phyloP scores from a whole-genome alignment of 1,284 basidiomycete genomes.

The Moniliophthora roreri region DNA sequence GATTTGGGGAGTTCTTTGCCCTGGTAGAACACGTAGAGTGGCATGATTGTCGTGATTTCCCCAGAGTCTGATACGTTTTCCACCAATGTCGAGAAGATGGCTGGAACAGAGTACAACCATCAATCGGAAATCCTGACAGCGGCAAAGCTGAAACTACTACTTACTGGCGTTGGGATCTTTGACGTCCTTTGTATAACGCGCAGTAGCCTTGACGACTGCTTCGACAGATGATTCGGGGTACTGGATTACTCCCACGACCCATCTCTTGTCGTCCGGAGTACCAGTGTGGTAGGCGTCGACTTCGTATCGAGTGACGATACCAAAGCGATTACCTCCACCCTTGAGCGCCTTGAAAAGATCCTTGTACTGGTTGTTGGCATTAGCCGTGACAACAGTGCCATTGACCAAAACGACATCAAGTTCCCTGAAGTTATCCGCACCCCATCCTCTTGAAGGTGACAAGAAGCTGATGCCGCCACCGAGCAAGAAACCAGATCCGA shows the following conservation, averaged over 20 bases:
- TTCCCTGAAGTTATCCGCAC: slow-evolving; percentile 8
- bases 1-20: slow-evolving; percentile 29
- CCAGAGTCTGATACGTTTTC: neutral
- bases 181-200: slow-evolving; percentile 32
- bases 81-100: neutral
- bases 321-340: slow-evolving; percentile 40
- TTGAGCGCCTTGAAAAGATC: slow-evolving; percentile 41
- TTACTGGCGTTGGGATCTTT: slow-evolving; percentile 36
- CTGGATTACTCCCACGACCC: slow-evolving; percentile 34
- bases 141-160: neutral
- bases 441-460: slow-evolving; percentile 13
- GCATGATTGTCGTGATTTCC: slow-evolving; percentile 17
- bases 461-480: slow-evolving; percentile 19
- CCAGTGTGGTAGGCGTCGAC: slow-evolving; percentile 34
- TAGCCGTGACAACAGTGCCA: slow-evolving; percentile 36
- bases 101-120: neutral
- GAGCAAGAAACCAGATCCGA: slow-evolving; percentile 18
- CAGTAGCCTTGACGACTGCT: slow-evolving; percentile 33
- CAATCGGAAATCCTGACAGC: too few species aligned
- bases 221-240: slow-evolving; percentile 29
- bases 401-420: slow-evolving; percentile 34
- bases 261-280: slow-evolving; percentile 31
- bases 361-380: slow-evolving; percentile 31
- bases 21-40: slow-evolving; percentile 32
- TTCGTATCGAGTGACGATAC: slow-evolving; percentile 41